These are phyloP conservation scores for Cenococcum geophilum DNA, from an alignment of 495 filamentous ascomycete species.

Conservation along the genomic window DNA sequence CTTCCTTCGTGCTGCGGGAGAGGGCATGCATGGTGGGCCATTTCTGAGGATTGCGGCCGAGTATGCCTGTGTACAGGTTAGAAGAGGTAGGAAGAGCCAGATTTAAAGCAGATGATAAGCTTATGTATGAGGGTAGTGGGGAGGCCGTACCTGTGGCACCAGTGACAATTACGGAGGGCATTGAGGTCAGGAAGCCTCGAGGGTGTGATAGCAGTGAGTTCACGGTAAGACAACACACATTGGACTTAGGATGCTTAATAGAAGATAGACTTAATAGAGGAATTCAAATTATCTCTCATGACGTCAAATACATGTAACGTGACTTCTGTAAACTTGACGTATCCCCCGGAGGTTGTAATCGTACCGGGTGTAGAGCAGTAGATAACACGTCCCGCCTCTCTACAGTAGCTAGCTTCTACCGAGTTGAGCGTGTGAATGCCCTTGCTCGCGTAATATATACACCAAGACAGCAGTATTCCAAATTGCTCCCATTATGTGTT, in stretches of 20 bases:
- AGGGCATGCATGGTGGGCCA: conserved; percentile 31
- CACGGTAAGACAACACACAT: not conserved
- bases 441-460: too few relatives aligned
- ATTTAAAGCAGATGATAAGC: not conserved
- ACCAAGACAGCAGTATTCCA: too few relatives aligned
- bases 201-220: not conserved
- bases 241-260: not conserved
- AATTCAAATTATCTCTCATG: not conserved
- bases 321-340: not conserved
- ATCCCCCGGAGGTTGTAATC: not conserved
- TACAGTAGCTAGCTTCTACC: too few relatives aligned
- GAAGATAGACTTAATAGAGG: not conserved
- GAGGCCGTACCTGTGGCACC: conserved; percentile 26
- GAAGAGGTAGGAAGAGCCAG: not conserved
- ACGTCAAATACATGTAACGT: not conserved
- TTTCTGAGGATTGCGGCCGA: conserved; percentile 21
- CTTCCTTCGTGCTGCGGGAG: conserved; percentile 30
- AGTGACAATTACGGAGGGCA: conserved; percentile 33
- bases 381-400: not conserved
- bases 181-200: not conserved
- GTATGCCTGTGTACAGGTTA: conserved; percentile 19
- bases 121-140: not conserved
- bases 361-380: not conserved
- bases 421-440: too few relatives aligned
- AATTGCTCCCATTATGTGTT: too few relatives aligned